A percentile compares a stretch with the other conserved stretches of the same genome.
These are phyloP conservation scores for Sanghuangporus baumii DNA, from an alignment of 1,284 basidiomycete species.

Conservation along the genomic window DNA sequence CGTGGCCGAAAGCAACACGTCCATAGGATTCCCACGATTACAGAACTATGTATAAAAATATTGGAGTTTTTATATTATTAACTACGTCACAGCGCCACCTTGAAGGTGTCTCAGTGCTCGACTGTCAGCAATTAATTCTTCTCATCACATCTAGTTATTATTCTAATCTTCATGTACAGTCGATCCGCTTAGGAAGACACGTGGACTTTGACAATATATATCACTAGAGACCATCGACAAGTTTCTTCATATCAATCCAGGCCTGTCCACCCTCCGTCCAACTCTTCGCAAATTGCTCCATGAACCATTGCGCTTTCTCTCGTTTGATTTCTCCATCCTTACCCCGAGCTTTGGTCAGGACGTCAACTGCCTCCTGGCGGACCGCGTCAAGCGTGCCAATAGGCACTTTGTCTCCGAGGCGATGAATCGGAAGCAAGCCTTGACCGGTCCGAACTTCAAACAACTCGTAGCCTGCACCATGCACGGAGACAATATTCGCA, in stretches of 20 bases:
- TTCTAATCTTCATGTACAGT: no score
- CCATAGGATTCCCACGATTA: no score
- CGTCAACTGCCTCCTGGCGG: neutral
- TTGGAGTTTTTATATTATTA: no score
- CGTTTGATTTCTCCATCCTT: conserved; percentile 9
- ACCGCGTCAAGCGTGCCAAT: conserved; percentile 12
- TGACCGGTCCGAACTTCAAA: conserved; percentile 25
- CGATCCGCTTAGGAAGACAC: no score
- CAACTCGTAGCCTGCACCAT: conserved; percentile 26
- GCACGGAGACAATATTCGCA: conserved; percentile 20
- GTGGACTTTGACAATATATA: neutral
- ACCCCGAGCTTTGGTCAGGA: conserved; percentile 5
- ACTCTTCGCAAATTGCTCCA: neutral
- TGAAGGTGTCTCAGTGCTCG: no score
- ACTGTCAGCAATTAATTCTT: no score
- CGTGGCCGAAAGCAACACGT: no score
- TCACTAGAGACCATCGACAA: neutral
- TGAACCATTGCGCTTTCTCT: conserved; percentile 6
- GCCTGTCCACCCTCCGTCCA: conserved; percentile 4
- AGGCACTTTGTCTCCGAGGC: conserved; percentile 5
- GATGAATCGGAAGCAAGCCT: conserved; percentile 21
- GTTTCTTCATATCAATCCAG: conserved; percentile 1
- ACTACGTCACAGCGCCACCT: no score
- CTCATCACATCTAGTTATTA: no score
- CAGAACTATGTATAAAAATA: no score